These are phyloP conservation scores for Hyphochytrium catenoides DNA, from an alignment of 352 stramenopile genomes.

Conservation along the genomic window DNA sequence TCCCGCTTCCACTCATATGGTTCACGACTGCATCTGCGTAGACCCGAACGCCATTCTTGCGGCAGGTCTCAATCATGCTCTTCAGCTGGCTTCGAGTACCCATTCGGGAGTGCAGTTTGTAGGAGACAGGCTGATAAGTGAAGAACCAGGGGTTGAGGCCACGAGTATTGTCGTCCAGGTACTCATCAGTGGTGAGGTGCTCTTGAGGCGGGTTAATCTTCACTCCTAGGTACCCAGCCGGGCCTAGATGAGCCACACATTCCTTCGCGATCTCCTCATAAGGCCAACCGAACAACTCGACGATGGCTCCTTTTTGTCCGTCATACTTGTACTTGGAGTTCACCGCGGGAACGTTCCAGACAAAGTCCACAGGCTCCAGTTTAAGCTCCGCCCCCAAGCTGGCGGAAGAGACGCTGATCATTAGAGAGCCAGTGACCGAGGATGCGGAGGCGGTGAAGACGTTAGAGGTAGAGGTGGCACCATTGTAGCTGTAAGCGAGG, in stretches of 20 bases:
- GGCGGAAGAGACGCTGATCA: no score
- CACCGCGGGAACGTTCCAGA: conserved; percentile 22
- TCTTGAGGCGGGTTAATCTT: conserved; percentile 41
- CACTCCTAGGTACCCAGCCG: conserved; percentile 32
- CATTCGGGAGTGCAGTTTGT: conserved; percentile 25
- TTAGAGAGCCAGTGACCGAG: no score
- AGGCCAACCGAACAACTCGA: conserved; percentile 37
- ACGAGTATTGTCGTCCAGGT: conserved; percentile 14
- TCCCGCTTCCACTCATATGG: conserved; percentile 22
- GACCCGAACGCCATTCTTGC: conserved; percentile 24
- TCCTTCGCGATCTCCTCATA: conserved; percentile 32
- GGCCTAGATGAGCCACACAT: conserved; percentile 25
- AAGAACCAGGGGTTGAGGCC: conserved; percentile 40
- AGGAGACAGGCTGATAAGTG: conserved; percentile 33
- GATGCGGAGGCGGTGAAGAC: no score
- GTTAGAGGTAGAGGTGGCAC: no score
- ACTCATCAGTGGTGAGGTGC: conserved; percentile 18
- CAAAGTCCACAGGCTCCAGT: conserved; percentile 32
- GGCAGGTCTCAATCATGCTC: conserved; percentile 34
- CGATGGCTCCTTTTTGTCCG: conserved; percentile 29
- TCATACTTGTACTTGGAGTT: conserved; percentile 13
- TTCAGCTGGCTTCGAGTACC: conserved; percentile 21
- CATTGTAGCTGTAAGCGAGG: no score
- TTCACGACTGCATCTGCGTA: conserved; percentile 33
- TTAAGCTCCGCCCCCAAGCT: no score